Conservation (phyloP, 129 eudicot genomes). For the Saposhnikovia divaricata region DNA sequence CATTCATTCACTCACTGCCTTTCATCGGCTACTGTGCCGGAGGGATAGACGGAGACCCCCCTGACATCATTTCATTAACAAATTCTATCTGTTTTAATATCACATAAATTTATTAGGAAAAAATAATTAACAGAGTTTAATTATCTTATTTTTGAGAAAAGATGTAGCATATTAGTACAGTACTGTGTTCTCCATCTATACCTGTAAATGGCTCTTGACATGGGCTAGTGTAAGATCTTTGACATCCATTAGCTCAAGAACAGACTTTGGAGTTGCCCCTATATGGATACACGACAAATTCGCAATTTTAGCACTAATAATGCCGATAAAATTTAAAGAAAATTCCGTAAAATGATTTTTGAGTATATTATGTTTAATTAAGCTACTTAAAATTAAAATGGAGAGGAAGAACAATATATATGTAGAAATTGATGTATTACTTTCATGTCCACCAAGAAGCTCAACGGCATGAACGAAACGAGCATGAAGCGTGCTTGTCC, state of each 20-base stretch:
- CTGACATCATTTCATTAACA: constrained; percentile 12
- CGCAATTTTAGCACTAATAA: neutral
- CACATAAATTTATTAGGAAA: too few species aligned
- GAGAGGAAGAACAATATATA: neutral
- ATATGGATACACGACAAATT: neutral
- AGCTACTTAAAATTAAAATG: neutral
- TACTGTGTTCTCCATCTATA: constrained; percentile 14
- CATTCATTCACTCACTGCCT: constrained; percentile 36
- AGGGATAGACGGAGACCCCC: constrained; percentile 45
- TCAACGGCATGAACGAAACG: constrained; percentile 89
- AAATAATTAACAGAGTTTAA: too few species aligned
- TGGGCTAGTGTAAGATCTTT: constrained; percentile 93
- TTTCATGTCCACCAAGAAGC: constrained; percentile 98
- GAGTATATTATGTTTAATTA: neutral
- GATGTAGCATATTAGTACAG: constrained; percentile 1
- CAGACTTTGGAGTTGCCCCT: constrained; percentile 98
- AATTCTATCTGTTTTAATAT: neutral
- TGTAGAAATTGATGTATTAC: constrained; percentile 23
- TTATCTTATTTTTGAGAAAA: too few species aligned
- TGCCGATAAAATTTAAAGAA: too few species aligned
- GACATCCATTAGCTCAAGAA: constrained; percentile 92
- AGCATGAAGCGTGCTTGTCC: constrained; percentile 88
- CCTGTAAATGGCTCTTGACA: constrained; percentile 96
- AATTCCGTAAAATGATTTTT: neutral
- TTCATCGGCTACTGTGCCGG: constrained; percentile 94